Base-by-base conservation (phyloP, 2,329 filamentous ascomycete genomes). In the Aspergillus hortae region DNA sequence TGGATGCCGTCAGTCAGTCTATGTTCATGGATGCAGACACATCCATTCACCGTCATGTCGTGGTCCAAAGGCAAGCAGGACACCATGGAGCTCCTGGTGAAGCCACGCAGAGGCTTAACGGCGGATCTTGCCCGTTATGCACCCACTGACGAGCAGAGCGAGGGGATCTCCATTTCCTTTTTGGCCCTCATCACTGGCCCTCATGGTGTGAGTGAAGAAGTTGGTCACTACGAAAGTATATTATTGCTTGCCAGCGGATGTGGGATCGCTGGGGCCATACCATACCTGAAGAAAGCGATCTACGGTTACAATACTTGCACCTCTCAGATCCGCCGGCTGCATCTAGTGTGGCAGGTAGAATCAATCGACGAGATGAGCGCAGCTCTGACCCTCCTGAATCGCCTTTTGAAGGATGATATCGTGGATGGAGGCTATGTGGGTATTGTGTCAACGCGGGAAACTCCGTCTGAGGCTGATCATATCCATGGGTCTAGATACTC, bases 241-340 rank as follows among this genome's bases (percentile, higher is more conserved):
- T 44, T 74, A 3, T 57, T 69, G 46, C 50, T 74, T 10, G 62
- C 67, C 10, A 70, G 56, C 47, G 61, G 61, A n/a, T 65, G 65
- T 48, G 61, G 70, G 6, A 66, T 74, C 30, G 62, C 60, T n/a
- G 59, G 53, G 14, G 55, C 63, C 17, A 56, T 73, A 42, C 63
- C 61, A 19, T 69, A 71, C 54, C 54, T 74, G 4, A 70, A 68
- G 51, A 52, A 72, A 56, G 59, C 73, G 12, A 65, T 75, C 40
- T 54, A 71, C 44, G n/a, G 56, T 17, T 70, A 70, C 49, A 68
- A 70, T 41, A 64, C 63, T 23, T 61, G 54, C 42, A 61, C 58
- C 25, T 55, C 58, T 42, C 52, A 55, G 25, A 61, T 62, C 49
- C 57, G 59, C 48, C 53, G 61, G 14, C 59, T 73, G n/a, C 57